Percentiles rank a stretch among this genome's conserved stretches.
phyloP scores from a whole-genome alignment of 2,329 filamentous ascomycete species.

The Hypoxylon sp. region DNA sequence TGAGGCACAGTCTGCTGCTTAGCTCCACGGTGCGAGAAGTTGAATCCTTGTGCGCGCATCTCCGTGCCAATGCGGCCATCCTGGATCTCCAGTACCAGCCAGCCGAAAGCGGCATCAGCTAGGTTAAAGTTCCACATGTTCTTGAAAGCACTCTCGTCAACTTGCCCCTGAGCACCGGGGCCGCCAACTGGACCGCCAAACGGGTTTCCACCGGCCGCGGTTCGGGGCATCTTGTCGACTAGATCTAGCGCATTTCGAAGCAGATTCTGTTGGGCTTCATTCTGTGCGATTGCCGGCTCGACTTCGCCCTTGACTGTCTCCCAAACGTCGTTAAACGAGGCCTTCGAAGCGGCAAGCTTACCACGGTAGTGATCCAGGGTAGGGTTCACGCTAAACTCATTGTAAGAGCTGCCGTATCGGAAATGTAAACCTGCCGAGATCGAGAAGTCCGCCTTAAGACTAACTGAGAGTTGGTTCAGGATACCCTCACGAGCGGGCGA shows the following conservation, averaged over 20 bases:
- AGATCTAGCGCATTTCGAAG: conserved; percentile 92
- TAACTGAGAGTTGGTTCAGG: conserved; percentile 96
- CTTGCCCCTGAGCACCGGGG: conserved; percentile 82
- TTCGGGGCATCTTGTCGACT: conserved; percentile 97
- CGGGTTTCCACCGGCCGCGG: conserved; percentile 94
- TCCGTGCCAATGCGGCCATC: conserved; percentile 96
- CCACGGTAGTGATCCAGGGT: conserved; percentile 98
- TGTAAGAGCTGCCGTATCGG: conserved; percentile 98
- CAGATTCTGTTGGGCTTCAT: conserved; percentile 92
- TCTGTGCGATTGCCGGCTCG: conserved; percentile 92
- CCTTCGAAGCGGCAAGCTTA: conserved; percentile 97
- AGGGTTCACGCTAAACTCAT: conserved; percentile 99
- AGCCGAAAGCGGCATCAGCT: conserved; percentile 97
- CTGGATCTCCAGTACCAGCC: conserved; percentile 94
- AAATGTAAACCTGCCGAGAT: conserved; percentile 98
- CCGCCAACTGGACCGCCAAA: conserved; percentile 89
- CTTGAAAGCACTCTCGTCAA: conserved; percentile 99
- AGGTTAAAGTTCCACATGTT: conserved; percentile 99
- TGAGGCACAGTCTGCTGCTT: conserved; percentile 74
- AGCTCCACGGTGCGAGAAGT: conserved; percentile 94
- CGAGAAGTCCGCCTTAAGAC: conserved; percentile 97
- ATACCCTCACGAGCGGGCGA: conserved; percentile 97
- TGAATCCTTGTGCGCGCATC: conserved; percentile 99
- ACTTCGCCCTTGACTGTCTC: conserved; percentile 98
- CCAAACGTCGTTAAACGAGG: conserved; percentile 99